Evolutionary conservation across 73 alveolate genomes (phyloP).

Genomic region (Paramecium tetraurelia): DNA sequence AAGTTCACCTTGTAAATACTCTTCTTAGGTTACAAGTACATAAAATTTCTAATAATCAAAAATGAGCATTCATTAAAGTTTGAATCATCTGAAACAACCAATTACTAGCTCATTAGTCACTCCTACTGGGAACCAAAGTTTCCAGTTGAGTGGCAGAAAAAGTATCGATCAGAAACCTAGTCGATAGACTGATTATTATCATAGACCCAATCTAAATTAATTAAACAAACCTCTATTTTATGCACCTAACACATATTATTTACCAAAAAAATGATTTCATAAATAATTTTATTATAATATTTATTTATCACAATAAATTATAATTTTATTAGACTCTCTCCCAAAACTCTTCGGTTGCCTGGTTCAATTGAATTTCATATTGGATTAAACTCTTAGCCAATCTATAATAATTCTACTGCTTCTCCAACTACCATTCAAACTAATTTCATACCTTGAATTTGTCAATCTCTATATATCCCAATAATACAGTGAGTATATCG

Average conservation of each 20-base stretch:
- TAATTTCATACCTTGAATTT: slow-evolving; percentile 35
- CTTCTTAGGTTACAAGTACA: neutral
- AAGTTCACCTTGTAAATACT: neutral
- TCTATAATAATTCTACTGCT: neutral
- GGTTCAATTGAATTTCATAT: slow-evolving; percentile 1
- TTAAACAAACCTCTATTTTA: neutral
- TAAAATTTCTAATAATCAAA: neutral
- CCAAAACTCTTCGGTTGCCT: slow-evolving; percentile 10
- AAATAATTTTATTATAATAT: neutral
- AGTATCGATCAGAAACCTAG: neutral
- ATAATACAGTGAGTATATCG: slow-evolving; percentile 41
- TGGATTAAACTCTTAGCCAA: neutral
- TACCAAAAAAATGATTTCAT: neutral
- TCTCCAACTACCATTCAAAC: neutral
- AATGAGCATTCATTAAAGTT: neutral
- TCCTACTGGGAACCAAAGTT: neutral
- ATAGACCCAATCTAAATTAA: neutral
- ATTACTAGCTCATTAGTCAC: neutral
- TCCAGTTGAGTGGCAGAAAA: neutral
- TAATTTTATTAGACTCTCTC: neutral
- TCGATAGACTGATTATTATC: neutral
- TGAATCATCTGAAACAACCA: neutral
- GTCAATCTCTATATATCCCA: slow-evolving; percentile 59
- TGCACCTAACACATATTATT: neutral
- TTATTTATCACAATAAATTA: slow-evolving; percentile 7